Evolutionary conservation across 23 red algal genomes (phyloP).

Genomic region (Gracilaria caudata): DNA sequence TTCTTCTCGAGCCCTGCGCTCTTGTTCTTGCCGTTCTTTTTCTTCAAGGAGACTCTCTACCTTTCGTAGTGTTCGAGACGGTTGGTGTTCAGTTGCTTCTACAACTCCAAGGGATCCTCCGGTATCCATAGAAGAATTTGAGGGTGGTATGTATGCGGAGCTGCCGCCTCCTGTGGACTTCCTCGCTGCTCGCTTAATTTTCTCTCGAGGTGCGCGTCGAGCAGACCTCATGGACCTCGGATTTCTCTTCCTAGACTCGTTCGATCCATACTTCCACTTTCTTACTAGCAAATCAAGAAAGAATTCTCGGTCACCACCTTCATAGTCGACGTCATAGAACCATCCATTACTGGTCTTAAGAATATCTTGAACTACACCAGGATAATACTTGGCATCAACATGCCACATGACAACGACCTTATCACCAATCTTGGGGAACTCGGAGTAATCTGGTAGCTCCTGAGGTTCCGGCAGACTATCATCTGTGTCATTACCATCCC

Average conservation of each 20-base stretch:
- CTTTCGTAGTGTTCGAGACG: not conserved
- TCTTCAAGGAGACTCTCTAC: constrained; percentile 21
- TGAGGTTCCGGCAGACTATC: not conserved
- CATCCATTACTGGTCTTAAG: constrained; percentile 20
- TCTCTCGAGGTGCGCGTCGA: not conserved
- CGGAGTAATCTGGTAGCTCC: not conserved
- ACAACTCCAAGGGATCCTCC: not conserved
- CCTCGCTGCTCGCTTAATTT: constrained; percentile 13
- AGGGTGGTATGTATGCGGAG: not conserved
- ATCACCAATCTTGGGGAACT: constrained; percentile 36
- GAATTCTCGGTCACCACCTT: constrained; percentile 63
- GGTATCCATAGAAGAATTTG: not conserved
- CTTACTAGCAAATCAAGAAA: constrained; percentile 50
- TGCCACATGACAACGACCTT: constrained; percentile 56
- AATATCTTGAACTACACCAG: constrained; percentile 42
- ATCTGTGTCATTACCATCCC: constrained; percentile 15
- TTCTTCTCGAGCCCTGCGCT: constrained; percentile 11
- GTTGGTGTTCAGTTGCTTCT: not conserved
- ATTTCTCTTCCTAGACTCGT: not conserved
- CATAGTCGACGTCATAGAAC: constrained; percentile 57
- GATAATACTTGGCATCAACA: constrained; percentile 59
- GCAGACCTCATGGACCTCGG: not conserved
- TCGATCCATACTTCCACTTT: constrained; percentile 42
- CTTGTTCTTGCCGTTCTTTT: constrained; percentile 31
- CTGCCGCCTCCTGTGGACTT: not conserved